Evolutionary conservation across 2,329 filamentous ascomycete genomes (phyloP).

Genomic region (Helotiales sp.): DNA sequence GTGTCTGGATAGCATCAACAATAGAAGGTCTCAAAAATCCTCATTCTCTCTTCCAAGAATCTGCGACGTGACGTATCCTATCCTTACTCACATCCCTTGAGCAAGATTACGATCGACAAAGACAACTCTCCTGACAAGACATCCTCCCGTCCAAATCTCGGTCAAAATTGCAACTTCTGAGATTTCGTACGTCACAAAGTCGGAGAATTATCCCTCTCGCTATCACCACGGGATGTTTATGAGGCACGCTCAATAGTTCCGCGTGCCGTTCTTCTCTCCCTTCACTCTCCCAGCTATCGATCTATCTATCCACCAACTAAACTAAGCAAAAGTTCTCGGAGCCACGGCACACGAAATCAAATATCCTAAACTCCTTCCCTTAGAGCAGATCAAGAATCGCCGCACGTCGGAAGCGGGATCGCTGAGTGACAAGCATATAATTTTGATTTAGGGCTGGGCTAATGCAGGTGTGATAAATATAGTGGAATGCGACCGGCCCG

Average conservation of each 20-base stretch:
- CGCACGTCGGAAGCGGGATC: no score
- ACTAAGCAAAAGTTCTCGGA: no score
- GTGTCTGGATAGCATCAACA: constrained; percentile 30
- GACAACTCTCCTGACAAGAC: not conserved
- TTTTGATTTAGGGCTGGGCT: not conserved
- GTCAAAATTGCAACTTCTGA: not conserved
- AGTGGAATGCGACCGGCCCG: not conserved
- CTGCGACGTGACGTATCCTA: not conserved
- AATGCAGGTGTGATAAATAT: not conserved
- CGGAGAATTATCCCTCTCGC: not conserved
- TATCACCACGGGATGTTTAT: not conserved
- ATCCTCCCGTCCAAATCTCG: not conserved
- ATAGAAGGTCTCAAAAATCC: constrained; percentile 24
- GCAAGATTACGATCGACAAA: not conserved
- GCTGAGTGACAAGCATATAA: not conserved
- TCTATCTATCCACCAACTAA: not conserved
- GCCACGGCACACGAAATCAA: not conserved
- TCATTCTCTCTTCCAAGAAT: not conserved
- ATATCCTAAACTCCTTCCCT: not conserved
- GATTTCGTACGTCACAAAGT: not conserved
- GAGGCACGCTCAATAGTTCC: not conserved
- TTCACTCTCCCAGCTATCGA: not conserved
- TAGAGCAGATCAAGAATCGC: not conserved
- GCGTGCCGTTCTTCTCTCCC: not conserved
- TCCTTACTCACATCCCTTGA: not conserved